Conservation (phyloP, 2,329 filamentous ascomycete species). For the Talaromyces sp. region DNA sequence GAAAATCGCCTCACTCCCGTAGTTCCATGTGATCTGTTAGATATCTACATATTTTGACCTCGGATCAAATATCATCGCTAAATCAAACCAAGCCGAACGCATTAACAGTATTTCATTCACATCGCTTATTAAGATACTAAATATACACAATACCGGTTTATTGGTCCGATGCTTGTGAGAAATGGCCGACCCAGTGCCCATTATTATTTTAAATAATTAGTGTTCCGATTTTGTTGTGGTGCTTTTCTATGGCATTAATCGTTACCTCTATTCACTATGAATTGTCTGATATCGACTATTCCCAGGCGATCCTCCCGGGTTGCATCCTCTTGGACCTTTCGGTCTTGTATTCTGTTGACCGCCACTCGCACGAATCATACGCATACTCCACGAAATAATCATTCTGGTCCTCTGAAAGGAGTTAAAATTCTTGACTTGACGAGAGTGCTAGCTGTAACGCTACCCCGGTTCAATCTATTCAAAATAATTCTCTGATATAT, state of each 20-base stretch:
- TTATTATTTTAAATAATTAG: neutral
- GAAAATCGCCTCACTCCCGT: neutral
- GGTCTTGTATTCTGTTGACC: neutral
- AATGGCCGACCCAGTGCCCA: neutral
- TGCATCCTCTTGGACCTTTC: neutral
- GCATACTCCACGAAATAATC: neutral
- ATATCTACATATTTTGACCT: neutral
- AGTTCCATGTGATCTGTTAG: neutral
- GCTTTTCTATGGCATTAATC: neutral
- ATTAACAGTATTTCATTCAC: neutral
- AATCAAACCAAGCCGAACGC: neutral
- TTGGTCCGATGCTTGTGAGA: neutral
- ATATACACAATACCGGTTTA: neutral
- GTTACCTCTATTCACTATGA: neutral
- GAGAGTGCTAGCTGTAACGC: constrained; percentile 4
- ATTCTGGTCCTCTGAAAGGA: neutral
- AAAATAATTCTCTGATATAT: too few relatives aligned
- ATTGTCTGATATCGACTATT: neutral
- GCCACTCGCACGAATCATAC: neutral
- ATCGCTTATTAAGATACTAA: neutral
- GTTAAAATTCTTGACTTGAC: constrained; percentile 3
- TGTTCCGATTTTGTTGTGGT: neutral
- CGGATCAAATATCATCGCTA: neutral
- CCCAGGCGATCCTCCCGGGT: neutral
- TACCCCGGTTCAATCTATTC: too few relatives aligned